A percentile compares a stretch with the other conserved stretches of the same genome.
phyloP scores from a whole-genome alignment of 768 basidiomycete genomes.

The Leccinum olivaceopallidum region DNA sequence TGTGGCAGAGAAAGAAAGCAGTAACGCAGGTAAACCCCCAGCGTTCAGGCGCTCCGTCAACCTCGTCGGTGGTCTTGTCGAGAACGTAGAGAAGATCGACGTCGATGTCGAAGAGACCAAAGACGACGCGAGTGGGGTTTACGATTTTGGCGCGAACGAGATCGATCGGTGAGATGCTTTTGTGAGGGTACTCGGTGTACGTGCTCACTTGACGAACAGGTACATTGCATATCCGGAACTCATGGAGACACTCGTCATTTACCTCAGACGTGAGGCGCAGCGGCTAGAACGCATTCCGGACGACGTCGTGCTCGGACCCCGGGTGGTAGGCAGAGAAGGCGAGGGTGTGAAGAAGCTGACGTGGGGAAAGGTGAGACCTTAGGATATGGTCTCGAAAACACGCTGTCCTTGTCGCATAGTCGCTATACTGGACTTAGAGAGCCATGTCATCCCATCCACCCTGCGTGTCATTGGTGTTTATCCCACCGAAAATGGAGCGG shows the following conservation, averaged over 20 bases:
- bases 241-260: conserved; percentile 69
- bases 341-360: conserved; percentile 31
- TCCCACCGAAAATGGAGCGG: not conserved
- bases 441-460: not conserved
- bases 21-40: not conserved
- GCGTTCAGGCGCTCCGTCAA: conserved; percentile 66
- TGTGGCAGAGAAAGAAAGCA: not conserved
- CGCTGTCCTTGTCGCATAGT: conserved; percentile 1
- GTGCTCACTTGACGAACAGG: conserved; percentile 39
- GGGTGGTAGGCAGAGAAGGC: conserved; percentile 33
- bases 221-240: conserved; percentile 75
- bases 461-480: not conserved
- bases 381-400: conserved; percentile 5
- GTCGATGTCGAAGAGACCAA: conserved; percentile 56
- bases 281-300: conserved; percentile 62
- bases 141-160: conserved; percentile 62
- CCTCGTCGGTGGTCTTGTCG: conserved; percentile 65
- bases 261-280: conserved; percentile 69
- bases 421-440: conserved; percentile 5
- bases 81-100: conserved; percentile 58
- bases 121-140: conserved; percentile 72
- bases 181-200: not conserved
- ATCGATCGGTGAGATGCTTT: conserved; percentile 31
- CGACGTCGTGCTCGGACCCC: conserved; percentile 35
- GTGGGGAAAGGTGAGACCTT: conserved; percentile 30